Conservation (phyloP, 176 grass and related monocot species). For the Avena sativa region DNA sequence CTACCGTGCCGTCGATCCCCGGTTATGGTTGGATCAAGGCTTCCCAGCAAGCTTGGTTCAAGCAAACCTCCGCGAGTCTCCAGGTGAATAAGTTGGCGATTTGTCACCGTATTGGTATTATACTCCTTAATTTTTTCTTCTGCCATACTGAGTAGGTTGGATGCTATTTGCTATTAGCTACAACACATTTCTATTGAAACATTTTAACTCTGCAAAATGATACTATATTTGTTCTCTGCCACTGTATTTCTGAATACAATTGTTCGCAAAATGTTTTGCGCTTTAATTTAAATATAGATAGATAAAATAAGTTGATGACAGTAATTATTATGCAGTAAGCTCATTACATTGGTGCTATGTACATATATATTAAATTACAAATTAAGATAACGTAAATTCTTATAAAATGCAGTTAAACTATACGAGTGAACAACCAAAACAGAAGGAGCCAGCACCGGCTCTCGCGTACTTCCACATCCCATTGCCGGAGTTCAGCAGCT, state of each 20-base stretch:
- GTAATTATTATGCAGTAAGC: background rate
- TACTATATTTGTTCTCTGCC: background rate
- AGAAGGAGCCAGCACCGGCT: conserved; percentile 77
- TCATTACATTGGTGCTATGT: background rate
- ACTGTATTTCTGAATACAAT: background rate
- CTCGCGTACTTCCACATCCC: conserved; percentile 97
- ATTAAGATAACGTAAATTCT: background rate
- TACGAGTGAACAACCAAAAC: conserved; percentile 48
- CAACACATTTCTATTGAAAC: background rate
- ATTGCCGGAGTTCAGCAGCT: conserved; percentile 77
- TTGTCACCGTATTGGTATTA: background rate
- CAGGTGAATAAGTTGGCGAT: conserved; percentile 56
- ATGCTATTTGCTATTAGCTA: background rate
- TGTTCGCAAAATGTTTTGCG: background rate
- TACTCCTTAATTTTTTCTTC: background rate
- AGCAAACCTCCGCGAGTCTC: conserved; percentile 63
- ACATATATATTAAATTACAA: background rate
- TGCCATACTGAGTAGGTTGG: background rate
- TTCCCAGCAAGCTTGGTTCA: conserved; percentile 92
- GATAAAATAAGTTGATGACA: background rate
- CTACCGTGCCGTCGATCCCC: conserved; percentile 66
- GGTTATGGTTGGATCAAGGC: conserved; percentile 95
- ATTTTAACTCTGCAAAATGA: background rate
- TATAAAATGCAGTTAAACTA: conserved; percentile 66
- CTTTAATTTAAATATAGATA: background rate